Conservation (phyloP, 106 monocot species). For the Xerophyta viscosa region DNA sequence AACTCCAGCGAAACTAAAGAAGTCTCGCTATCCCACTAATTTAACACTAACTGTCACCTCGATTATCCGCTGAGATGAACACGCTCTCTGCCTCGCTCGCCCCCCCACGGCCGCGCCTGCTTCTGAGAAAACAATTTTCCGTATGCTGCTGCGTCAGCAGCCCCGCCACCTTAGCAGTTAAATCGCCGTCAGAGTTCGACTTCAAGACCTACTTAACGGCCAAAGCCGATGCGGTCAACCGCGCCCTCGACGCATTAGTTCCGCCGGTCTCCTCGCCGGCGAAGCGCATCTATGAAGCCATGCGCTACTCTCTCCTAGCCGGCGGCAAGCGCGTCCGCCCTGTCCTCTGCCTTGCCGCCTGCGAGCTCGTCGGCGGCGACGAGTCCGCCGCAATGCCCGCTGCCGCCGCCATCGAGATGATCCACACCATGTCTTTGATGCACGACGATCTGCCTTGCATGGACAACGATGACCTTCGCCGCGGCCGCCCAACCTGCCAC, state of each 20-base stretch:
- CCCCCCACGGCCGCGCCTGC: no score
- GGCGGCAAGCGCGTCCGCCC: constrained; percentile 70
- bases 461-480: constrained; percentile 67
- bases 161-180: no score
- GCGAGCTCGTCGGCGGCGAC: constrained; percentile 39
- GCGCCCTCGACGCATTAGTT: constrained; percentile 33
- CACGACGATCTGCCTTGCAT: constrained; percentile 79
- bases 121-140: no score
- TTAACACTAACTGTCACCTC: no score
- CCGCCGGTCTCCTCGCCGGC: constrained; percentile 18
- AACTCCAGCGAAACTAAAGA: no score
- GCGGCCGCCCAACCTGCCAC: constrained; percentile 52
- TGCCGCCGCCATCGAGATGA: constrained; percentile 54
- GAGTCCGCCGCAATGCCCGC: constrained; percentile 27
- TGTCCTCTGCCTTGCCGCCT: constrained; percentile 46
- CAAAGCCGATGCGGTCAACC: constrained; percentile 35
- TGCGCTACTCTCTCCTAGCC: constrained; percentile 65
- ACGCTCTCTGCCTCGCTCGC: no score
- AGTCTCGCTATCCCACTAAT: no score
- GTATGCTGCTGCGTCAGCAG: not conserved
- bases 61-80: no score
- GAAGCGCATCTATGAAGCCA: constrained; percentile 45
- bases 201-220: constrained; percentile 45
- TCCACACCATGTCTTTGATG: constrained; percentile 71
- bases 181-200: constrained; percentile 17